Percentiles rank a stretch among this genome's conserved stretches.
Conservation (phyloP, 108 stramenopile genomes). For the Skeletonema tropicum region DNA sequence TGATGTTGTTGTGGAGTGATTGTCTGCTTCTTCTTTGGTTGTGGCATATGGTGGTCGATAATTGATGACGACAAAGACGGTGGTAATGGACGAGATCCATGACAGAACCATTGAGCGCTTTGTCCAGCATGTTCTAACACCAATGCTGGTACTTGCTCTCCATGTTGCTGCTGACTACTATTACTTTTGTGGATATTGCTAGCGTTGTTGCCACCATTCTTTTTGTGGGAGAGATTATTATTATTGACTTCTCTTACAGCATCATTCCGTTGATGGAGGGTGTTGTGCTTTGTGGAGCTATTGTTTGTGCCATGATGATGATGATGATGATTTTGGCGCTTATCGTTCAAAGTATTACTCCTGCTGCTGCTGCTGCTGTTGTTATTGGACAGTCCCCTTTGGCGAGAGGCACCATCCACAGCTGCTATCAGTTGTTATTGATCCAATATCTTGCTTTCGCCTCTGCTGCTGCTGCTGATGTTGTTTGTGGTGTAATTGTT, state of each 20-base stretch:
- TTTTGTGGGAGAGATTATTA: slow-evolving; percentile 32
- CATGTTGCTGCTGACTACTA: slow-evolving; percentile 26
- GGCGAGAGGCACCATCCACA: neutral
- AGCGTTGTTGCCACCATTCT: slow-evolving; percentile 5
- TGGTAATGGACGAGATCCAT: slow-evolving; percentile 38
- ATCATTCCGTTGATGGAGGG: neutral
- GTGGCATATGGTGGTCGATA: too few species aligned
- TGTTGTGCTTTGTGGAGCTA: neutral
- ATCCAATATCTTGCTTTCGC: slow-evolving; percentile 24
- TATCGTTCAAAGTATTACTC: slow-evolving; percentile 1
- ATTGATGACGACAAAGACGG: neutral
- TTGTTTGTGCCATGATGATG: neutral
- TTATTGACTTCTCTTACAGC: slow-evolving; percentile 28
- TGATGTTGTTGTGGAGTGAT: neutral
- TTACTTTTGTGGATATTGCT: slow-evolving; percentile 25
- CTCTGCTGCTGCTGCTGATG: slow-evolving; percentile 1
- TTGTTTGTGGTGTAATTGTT: neutral
- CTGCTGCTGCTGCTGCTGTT: neutral
- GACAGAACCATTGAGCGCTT: slow-evolving; percentile 87
- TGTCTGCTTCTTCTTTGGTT: neutral
- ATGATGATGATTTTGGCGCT: neutral
- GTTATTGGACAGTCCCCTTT: neutral
- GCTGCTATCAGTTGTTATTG: slow-evolving; percentile 14
- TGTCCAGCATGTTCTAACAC: slow-evolving; percentile 88
- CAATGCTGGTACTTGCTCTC: slow-evolving; percentile 71